Percentiles rank a stretch among this genome's conserved stretches.
These are phyloP conservation scores for Penicillium sp. DNA, from an alignment of 2,329 filamentous ascomycete genomes.

Conservation along the genomic window DNA sequence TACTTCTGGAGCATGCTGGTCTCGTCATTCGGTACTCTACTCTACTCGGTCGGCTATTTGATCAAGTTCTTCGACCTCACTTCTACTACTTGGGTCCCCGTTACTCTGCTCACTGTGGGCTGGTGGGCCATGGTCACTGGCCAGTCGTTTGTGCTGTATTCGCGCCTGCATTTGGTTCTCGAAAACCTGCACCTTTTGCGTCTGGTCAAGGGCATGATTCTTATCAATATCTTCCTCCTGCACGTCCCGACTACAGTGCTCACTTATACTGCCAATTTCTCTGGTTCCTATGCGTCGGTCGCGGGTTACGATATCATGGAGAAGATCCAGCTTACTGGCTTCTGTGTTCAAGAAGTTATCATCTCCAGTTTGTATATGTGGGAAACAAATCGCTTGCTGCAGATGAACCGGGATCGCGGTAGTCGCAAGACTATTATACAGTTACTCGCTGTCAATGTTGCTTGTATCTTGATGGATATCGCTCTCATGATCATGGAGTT, in stretches of 20 bases:
- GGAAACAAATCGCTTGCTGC: conserved; percentile 43
- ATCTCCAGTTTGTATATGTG: conserved; percentile 49
- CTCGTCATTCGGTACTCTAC: conserved; percentile 43
- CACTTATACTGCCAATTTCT: conserved; percentile 41
- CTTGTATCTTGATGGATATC: conserved; percentile 47
- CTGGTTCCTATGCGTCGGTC: conserved; percentile 12
- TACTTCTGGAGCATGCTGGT: conserved; percentile 50
- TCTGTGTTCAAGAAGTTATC: conserved; percentile 43
- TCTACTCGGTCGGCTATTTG: conserved; percentile 34
- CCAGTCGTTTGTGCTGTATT: conserved; percentile 57
- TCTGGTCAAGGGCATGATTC: conserved; percentile 54
- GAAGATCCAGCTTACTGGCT: conserved; percentile 38
- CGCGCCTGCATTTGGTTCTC: conserved; percentile 55
- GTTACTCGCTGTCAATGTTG: conserved; percentile 52
- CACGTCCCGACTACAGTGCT: conserved; percentile 52
- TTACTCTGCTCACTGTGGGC: conserved; percentile 45
- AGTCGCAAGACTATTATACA: conserved; percentile 42
- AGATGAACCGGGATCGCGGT: conserved; percentile 21
- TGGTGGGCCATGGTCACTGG: conserved; percentile 58
- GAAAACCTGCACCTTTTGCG: conserved; percentile 46
- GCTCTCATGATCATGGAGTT: conserved; percentile 40
- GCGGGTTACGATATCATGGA: conserved; percentile 30
- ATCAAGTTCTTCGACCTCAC: conserved; percentile 27
- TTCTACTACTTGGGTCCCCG: conserved; percentile 22
- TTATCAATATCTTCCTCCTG: conserved; percentile 50